These are phyloP conservation scores for Carpinus fangiana DNA, from an alignment of 306 rosid genomes.

Conservation along the genomic window DNA sequence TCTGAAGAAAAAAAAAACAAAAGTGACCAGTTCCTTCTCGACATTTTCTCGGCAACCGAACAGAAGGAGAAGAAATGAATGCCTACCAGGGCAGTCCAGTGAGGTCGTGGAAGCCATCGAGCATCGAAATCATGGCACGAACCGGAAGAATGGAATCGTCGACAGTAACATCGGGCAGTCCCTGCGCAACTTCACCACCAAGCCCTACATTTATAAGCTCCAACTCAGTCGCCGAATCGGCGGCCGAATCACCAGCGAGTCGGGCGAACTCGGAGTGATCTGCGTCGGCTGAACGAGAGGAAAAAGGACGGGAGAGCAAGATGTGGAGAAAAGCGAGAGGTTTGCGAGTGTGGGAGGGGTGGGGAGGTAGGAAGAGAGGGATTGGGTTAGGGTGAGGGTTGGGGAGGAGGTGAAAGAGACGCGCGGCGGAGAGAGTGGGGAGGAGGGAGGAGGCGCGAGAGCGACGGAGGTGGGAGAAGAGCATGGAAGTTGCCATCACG, in stretches of 20 bases:
- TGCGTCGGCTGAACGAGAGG: slow-evolving; percentile 32
- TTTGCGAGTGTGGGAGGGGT: slow-evolving; percentile 13
- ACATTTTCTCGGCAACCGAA: background rate
- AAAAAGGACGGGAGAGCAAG: slow-evolving; percentile 51
- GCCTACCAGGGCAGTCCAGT: slow-evolving; percentile 87
- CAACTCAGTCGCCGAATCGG: slow-evolving; percentile 28
- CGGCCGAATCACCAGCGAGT: slow-evolving; percentile 20
- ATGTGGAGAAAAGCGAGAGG: slow-evolving; percentile 34
- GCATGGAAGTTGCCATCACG: slow-evolving; percentile 57
- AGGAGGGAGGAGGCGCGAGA: slow-evolving; percentile 30
- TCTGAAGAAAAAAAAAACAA: background rate
- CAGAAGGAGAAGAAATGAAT: background rate
- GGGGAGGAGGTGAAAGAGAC: slow-evolving; percentile 20
- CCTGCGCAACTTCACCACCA: slow-evolving; percentile 23
- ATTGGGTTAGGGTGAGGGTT: slow-evolving; percentile 21
- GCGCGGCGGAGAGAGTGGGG: slow-evolving; percentile 31
- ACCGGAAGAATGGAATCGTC: slow-evolving; percentile 50
- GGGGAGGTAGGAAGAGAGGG: slow-evolving; percentile 1
- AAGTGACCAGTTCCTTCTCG: background rate
- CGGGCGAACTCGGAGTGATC: slow-evolving; percentile 34
- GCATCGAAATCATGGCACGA: slow-evolving; percentile 50
- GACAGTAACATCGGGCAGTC: slow-evolving; percentile 8
- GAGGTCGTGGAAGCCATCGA: slow-evolving; percentile 67
- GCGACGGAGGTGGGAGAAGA: slow-evolving; percentile 49
- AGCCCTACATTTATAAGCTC: slow-evolving; percentile 34